Percentiles rank a stretch among this genome's conserved stretches.
These are phyloP conservation scores for Quercus aquifolioides DNA, from an alignment of 306 rosid species.

Conservation along the genomic window DNA sequence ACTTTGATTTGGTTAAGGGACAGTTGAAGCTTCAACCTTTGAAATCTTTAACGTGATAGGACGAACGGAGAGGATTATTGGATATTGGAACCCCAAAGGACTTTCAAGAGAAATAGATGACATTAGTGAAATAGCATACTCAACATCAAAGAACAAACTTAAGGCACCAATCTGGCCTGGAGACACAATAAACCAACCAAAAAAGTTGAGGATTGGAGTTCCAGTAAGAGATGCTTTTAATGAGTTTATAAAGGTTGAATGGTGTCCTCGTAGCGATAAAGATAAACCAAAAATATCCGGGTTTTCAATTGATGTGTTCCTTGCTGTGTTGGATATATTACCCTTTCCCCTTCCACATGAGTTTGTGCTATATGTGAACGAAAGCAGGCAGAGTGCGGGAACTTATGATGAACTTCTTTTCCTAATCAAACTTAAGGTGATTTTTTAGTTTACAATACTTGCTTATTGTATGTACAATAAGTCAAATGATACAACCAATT, in stretches of 20 bases:
- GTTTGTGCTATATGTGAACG: background rate
- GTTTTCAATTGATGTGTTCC: conserved; percentile 24
- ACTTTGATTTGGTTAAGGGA: conserved; percentile 4
- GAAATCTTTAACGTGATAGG: conserved; percentile 29
- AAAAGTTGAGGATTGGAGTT: conserved; percentile 31
- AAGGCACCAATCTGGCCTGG: conserved; percentile 40
- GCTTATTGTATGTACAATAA: no score
- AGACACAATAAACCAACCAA: conserved; percentile 2
- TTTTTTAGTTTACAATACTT: no score
- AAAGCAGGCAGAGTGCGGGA: background rate
- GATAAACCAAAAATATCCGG: conserved; percentile 17
- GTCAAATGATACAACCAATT: no score
- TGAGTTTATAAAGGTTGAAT: conserved; percentile 12
- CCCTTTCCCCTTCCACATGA: conserved; percentile 27
- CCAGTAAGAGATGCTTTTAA: conserved; percentile 14
- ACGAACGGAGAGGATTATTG: conserved; percentile 17
- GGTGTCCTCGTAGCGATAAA: background rate
- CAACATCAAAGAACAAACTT: background rate
- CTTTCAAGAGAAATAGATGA: background rate
- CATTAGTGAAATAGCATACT: background rate
- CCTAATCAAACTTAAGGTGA: conserved; percentile 12
- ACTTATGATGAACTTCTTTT: conserved; percentile 17
- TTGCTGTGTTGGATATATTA: conserved; percentile 7
- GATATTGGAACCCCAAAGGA: conserved; percentile 23
- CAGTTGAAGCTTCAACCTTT: background rate